These are phyloP conservation scores for Talaromyces thailandensis DNA, from an alignment of 495 filamentous ascomycete genomes.

Conservation along the genomic window DNA sequence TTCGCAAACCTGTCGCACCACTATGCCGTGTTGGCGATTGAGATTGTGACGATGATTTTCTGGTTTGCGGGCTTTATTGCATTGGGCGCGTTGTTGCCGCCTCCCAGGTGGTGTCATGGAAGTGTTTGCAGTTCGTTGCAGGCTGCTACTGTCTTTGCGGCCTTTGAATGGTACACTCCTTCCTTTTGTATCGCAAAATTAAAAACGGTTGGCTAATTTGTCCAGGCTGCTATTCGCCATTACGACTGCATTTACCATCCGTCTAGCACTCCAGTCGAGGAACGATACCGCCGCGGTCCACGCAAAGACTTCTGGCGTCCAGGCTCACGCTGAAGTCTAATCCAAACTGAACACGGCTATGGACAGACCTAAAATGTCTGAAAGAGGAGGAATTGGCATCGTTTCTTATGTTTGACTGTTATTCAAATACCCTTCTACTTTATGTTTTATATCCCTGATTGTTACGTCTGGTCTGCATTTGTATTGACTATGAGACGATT, in stretches of 20 bases:
- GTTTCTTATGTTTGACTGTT: background rate
- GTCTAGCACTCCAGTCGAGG: background rate
- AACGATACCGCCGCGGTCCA: background rate
- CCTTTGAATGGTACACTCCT: constrained; percentile 46
- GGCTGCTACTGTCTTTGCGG: constrained; percentile 44
- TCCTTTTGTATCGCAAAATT: background rate
- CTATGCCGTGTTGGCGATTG: constrained; percentile 54
- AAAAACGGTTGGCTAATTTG: background rate
- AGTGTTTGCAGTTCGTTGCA: constrained; percentile 39
- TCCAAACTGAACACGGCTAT: background rate
- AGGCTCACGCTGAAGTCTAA: background rate
- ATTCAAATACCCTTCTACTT: background rate
- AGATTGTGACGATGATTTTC: constrained; percentile 69
- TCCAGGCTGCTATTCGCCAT: constrained; percentile 42
- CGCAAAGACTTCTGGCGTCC: background rate
- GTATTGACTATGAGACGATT: background rate
- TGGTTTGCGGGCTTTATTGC: constrained; percentile 84
- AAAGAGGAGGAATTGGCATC: background rate
- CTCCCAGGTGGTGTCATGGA: constrained; percentile 33
- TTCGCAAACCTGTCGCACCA: constrained; percentile 48
- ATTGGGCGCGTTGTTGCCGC: constrained; percentile 49
- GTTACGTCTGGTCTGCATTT: background rate
- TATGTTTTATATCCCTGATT: background rate
- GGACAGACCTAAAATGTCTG: background rate
- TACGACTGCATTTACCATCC: constrained; percentile 1